Base-by-base conservation (phyloP, 1,284 basidiomycete genomes). In the Anthracocystis panici-leucophaei region DNA sequence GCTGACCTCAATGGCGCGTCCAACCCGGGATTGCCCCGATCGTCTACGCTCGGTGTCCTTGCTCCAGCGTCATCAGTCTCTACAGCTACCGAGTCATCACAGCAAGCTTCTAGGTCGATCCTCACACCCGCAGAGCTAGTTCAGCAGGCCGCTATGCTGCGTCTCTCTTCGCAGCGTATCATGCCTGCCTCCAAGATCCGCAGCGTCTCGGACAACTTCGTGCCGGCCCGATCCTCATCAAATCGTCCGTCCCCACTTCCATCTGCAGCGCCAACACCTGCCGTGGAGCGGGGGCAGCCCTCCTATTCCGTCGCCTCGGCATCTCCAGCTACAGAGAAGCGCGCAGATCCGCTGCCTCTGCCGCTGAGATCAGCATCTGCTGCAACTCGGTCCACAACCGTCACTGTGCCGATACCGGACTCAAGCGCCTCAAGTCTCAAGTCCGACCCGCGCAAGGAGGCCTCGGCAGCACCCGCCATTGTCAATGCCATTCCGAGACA, bases 121-220 rank as follows among this genome's bases (percentile, higher is more conserved):
- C 29, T 25, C 12, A 51, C 62, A 14, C 45, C 68, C 5, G 62
- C 68, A 21, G 66, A 75, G 55, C 35, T 65, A 25, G 52, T 75
- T 8, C 72, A 65, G 38, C 66, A 75, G 50, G 72, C 72, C 14
- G 72, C 72, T 6, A 59, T 75, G 72, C 65, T 69, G 57, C 62
- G 72, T 5, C 52, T 75, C 7, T 75, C 66, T 16, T 69, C 66
- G n/a, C 72, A 69, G 48, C 62, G 72, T 44, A 65, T 69, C 23
- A 21, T 57, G 35, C 62, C 72, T 3, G 12, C 41, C 0, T 5
- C 23, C 31, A 54, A 62, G 49, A 25, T 23, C 31, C 46, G 56
- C 18, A 72, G 59, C 52, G 46, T 49, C 14, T 66, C 64, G n/a
- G 59, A 66, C 20, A 51, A 60, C 18, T 23, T 50, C 14, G 42